These are phyloP conservation scores for Clarkia xantiana DNA, from an alignment of 345 rosid species.

Conservation along the genomic window DNA sequence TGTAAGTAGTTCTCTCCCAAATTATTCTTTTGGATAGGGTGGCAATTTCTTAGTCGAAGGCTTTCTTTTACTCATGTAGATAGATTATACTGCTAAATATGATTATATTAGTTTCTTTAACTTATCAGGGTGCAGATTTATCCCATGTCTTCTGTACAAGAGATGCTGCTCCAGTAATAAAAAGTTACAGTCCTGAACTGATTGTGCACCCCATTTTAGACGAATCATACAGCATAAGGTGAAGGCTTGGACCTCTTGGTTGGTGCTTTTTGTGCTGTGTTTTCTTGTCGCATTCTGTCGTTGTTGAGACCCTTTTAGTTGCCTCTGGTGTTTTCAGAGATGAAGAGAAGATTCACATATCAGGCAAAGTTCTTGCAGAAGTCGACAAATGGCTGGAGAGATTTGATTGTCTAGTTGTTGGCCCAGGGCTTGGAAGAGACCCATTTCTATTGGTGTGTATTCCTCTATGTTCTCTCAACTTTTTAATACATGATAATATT, in stretches of 20 bases:
- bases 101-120: not conserved
- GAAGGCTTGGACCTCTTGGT: too few species aligned
- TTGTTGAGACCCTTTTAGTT: slow-evolving; percentile 7
- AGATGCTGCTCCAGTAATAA: slow-evolving; percentile 90
- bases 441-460: slow-evolving; percentile 63
- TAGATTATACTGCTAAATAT: not conserved
- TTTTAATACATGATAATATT: not conserved
- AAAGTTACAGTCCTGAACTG: slow-evolving; percentile 92
- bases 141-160: slow-evolving; percentile 95
- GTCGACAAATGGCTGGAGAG: slow-evolving; percentile 84
- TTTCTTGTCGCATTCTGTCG: not conserved
- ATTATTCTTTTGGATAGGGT: too few species aligned
- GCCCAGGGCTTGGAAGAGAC: slow-evolving; percentile 98
- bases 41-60: not conserved
- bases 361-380: slow-evolving; percentile 55
- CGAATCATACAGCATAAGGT: slow-evolving; percentile 73
- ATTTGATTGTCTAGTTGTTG: slow-evolving; percentile 89
- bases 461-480: not conserved
- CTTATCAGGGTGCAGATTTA: slow-evolving; percentile 75
- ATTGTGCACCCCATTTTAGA: slow-evolving; percentile 86
- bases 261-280: not conserved
- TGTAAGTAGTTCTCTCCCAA: slow-evolving; percentile 20
- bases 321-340: slow-evolving; percentile 27
- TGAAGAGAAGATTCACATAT: slow-evolving; percentile 28
- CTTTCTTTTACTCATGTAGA: not conserved